Evolutionary conservation across 768 basidiomycete species (phyloP), one percentile per base, ranked within the genome.

Genomic region (Lactifluus hygrophoroides): DNA sequence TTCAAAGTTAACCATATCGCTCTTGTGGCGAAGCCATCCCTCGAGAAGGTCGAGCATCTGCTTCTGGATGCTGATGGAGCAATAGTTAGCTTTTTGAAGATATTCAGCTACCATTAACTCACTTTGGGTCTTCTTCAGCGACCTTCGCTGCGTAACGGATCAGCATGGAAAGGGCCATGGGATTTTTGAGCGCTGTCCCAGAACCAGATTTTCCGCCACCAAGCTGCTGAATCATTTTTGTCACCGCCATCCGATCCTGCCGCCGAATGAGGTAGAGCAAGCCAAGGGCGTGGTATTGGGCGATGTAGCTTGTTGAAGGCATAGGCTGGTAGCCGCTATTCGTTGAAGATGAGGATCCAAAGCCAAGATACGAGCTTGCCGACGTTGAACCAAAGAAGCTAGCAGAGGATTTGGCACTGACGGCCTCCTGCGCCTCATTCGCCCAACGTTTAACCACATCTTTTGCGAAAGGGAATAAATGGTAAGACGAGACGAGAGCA

Each of bases 1-100:
- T 71, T 99, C 96, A 61, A 94, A 90, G 74, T 98, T 98, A 68
- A 99, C 96, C 95, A 97, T 99, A 70, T 99, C 96, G 65, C 93
- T 96, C 78, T 99, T 99, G 74, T 99, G 96, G 58, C 94, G 84
- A 59, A 98, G 76, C 85, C 94, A 94, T 34, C 89, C 86, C 69
- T 98, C 96, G 37, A 98, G 77, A 43, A 96, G 80, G 63, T 98
- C 96, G 52, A 92, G 77, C 81, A 97, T 95, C 66, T 90, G 93
- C 61, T 81, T 84, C 71, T 95, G 93, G 25, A 94, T 76, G 68
- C 95, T 99, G 65, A 1, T 58, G 10, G 17, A 16, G 25, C 8
- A 55, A 17, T 54, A 46, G 49, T 58, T 40, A 62, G 62, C 14
- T 32, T 32, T 10, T 32, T 48, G 19, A n/a, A 6, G 25, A 23